Percentiles rank a stretch among this genome's conserved stretches.
Conservation (phyloP, 2,329 filamentous ascomycete genomes). For the Fusarium pseudocircinatum region DNA sequence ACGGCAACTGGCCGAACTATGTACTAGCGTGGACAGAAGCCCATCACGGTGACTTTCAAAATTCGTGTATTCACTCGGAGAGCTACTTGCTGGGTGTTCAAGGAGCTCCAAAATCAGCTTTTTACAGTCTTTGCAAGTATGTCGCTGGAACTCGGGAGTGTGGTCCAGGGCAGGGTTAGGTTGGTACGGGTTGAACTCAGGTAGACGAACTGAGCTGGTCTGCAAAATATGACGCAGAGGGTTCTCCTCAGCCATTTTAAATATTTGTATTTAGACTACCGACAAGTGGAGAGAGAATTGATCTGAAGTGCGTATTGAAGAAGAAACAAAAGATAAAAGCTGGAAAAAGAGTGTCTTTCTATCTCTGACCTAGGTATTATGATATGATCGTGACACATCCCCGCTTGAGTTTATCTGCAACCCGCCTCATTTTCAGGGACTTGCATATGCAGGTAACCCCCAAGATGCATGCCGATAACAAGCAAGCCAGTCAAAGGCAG, state of each 20-base stretch:
- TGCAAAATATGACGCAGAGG: background rate
- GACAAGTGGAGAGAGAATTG: background rate
- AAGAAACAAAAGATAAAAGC: too few species aligned
- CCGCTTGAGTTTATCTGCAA: background rate
- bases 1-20: background rate
- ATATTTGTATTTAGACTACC: background rate
- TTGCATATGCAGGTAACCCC: background rate
- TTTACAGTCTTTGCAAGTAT: background rate
- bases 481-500: background rate
- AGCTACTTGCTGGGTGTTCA: rapidly evolving
- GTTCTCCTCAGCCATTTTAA: background rate
- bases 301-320: background rate
- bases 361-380: background rate
- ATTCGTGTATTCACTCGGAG: background rate
- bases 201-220: background rate
- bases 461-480: background rate
- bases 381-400: background rate
- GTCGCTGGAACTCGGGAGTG: background rate
- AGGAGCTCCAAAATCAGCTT: background rate
- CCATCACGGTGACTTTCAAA: rapidly evolving
- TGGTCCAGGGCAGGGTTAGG: background rate
- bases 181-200: rapidly evolving
- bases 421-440: background rate
- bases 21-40: background rate
- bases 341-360: too few species aligned